A percentile compares a stretch with the other conserved stretches of the same genome.
Evolutionary conservation across 306 rosid genomes (phyloP).

Genomic region (Quercus mongolica): DNA sequence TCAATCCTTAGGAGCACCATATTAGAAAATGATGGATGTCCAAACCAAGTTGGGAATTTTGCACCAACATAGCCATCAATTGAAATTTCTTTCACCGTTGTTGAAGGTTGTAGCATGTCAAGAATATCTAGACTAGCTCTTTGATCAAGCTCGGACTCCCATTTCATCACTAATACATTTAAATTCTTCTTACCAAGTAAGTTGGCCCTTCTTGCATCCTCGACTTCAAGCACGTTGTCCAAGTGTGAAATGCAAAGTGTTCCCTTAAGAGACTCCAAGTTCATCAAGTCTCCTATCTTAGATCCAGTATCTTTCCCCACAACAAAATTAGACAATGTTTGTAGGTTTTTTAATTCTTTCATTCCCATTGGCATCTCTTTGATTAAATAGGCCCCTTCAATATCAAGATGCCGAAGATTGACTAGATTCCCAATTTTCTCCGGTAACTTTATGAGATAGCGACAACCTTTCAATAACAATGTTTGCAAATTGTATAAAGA

Average conservation of each 20-base stretch:
- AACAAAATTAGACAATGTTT: too few relatives aligned
- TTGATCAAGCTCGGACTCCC: background rate
- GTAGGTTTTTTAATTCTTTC: background rate
- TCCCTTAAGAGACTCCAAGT: background rate
- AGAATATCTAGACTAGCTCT: background rate
- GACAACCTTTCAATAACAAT: background rate
- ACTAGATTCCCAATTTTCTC: background rate
- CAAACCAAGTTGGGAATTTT: background rate
- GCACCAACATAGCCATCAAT: background rate
- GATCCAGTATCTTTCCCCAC: too few relatives aligned
- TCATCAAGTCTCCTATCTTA: background rate
- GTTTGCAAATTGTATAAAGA: background rate
- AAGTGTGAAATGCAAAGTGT: background rate
- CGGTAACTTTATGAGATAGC: background rate
- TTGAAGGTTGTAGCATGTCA: background rate
- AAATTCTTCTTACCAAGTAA: background rate
- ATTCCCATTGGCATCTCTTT: background rate
- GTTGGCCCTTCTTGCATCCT: background rate
- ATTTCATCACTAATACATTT: background rate
- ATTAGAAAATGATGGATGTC: too few relatives aligned
- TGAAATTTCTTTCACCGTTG: background rate
- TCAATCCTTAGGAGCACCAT: too few relatives aligned
- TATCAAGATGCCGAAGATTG: too few relatives aligned
- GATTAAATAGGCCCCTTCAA: accelerated
- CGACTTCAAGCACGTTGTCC: background rate